A percentile compares a stretch with the other conserved stretches of the same genome.
Conservation (phyloP, 495 filamentous ascomycete species). For the Jackrogersella multiformis region DNA sequence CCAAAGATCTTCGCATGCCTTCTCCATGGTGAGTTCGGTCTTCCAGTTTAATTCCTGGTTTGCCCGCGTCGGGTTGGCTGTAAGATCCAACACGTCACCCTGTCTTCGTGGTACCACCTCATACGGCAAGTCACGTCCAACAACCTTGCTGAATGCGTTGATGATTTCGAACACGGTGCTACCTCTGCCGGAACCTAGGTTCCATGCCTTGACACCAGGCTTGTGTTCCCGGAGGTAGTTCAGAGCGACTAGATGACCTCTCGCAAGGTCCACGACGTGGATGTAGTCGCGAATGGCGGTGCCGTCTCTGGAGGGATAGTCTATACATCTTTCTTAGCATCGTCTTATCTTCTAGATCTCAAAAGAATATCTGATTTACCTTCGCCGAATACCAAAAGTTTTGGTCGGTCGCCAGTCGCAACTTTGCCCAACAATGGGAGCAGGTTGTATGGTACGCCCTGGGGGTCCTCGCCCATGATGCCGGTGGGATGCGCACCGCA, state of each 20-base stretch:
- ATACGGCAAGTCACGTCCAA: slow-evolving; percentile 86
- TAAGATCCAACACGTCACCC: slow-evolving; percentile 94
- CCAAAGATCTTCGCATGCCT: slow-evolving; percentile 95
- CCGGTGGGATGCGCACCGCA: slow-evolving; percentile 93
- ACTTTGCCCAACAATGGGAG: slow-evolving; percentile 95
- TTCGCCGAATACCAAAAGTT: slow-evolving; percentile 92
- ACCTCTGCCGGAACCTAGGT: slow-evolving; percentile 93
- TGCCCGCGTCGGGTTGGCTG: slow-evolving; percentile 86
- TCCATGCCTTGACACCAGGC: slow-evolving; percentile 95
- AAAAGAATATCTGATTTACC: slow-evolving; percentile 63
- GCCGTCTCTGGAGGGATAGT: slow-evolving; percentile 88
- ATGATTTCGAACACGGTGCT: slow-evolving; percentile 98
- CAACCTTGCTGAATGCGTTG: slow-evolving; percentile 87
- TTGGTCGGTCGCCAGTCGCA: slow-evolving; percentile 92
- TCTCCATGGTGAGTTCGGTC: slow-evolving; percentile 86
- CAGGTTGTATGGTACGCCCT: slow-evolving; percentile 95
- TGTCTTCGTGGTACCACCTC: slow-evolving; percentile 82
- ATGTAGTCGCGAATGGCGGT: slow-evolving; percentile 80
- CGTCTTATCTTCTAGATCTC: neutral
- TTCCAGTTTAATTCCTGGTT: slow-evolving; percentile 93
- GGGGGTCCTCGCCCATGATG: slow-evolving; percentile 98
- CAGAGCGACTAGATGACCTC: slow-evolving; percentile 89
- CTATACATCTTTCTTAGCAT: slow-evolving; percentile 55
- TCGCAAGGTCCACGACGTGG: slow-evolving; percentile 71
- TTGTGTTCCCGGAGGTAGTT: slow-evolving; percentile 89